A percentile compares a stretch with the other conserved stretches of the same genome.
Evolutionary conservation across 305 asterid species (phyloP).

Genomic region (Nicotiana rustica): DNA sequence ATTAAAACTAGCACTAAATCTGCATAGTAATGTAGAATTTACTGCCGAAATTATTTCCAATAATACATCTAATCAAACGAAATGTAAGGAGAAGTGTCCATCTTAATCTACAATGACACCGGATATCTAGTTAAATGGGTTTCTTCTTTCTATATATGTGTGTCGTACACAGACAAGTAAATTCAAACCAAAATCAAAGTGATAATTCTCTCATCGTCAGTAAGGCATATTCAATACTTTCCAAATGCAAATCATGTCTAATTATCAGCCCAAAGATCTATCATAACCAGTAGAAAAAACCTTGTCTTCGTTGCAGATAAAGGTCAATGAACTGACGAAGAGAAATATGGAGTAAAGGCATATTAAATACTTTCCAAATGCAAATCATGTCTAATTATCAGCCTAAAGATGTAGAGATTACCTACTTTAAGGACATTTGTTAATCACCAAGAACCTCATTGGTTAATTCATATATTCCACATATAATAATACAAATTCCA

Average conservation of each 20-base stretch:
- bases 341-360: neutral
- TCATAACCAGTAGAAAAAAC: neutral
- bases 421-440: neutral
- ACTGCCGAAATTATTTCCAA: slow-evolving; percentile 18
- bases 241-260: slow-evolving; percentile 8
- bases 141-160: neutral
- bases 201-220: neutral
- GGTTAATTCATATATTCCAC: slow-evolving; percentile 12
- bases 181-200: neutral
- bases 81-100: neutral
- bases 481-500: slow-evolving; percentile 3
- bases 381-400: neutral
- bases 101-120: slow-evolving; percentile 10
- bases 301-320: neutral
- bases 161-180: neutral
- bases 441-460: neutral
- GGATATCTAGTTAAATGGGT: neutral
- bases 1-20: neutral
- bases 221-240: neutral
- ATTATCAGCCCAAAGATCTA: neutral
- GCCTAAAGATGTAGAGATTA: neutral
- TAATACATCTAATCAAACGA: slow-evolving; percentile 10
- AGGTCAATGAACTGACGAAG: neutral
- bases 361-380: slow-evolving; percentile 1
- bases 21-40: neutral